These are phyloP conservation scores for Taiozyma sp. DNA, from an alignment of 1,139 yeast genomes.

Conservation along the genomic window DNA sequence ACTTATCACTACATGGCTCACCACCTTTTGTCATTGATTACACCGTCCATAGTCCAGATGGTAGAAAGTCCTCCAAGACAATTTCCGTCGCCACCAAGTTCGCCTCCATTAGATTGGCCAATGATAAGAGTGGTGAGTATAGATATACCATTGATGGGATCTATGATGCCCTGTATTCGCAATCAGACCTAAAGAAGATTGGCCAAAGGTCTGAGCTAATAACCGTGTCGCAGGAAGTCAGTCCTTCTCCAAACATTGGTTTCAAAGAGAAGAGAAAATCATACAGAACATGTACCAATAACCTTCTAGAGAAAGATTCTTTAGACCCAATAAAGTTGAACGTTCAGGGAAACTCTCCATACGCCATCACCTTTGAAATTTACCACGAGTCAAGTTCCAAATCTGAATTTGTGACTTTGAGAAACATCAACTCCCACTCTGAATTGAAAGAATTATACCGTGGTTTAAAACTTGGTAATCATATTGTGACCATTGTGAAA, in stretches of 20 bases:
- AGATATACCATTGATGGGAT: slow-evolving; percentile 57
- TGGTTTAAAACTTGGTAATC: slow-evolving; percentile 48
- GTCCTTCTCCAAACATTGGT: slow-evolving; percentile 52
- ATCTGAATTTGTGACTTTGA: slow-evolving; percentile 33
- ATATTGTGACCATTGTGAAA: slow-evolving; percentile 50
- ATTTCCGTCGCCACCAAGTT: slow-evolving; percentile 48
- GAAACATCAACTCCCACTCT: slow-evolving; percentile 31
- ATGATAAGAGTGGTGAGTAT: slow-evolving; percentile 49
- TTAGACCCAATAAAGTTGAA: slow-evolving; percentile 53
- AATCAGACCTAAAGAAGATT: slow-evolving; percentile 32
- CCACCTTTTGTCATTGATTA: slow-evolving; percentile 76
- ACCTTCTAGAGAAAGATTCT: slow-evolving; percentile 29
- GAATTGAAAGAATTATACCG: slow-evolving; percentile 36
- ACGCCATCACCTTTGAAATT: slow-evolving; percentile 47
- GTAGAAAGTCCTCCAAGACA: slow-evolving; percentile 31
- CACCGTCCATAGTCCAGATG: slow-evolving; percentile 58
- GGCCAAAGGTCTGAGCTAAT: slow-evolving; percentile 33
- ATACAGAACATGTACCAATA: slow-evolving; percentile 55
- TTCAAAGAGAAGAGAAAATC: slow-evolving; percentile 45
- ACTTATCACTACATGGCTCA: slow-evolving; percentile 50
- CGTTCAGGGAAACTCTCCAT: slow-evolving; percentile 63
- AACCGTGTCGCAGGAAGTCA: slow-evolving; percentile 54
- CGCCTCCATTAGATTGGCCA: slow-evolving; percentile 41
- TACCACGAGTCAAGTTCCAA: slow-evolving; percentile 50
- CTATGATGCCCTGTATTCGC: slow-evolving; percentile 63